phyloP scores from a whole-genome alignment of 805 yeast species.

The Sugiyamaella americana region DNA sequence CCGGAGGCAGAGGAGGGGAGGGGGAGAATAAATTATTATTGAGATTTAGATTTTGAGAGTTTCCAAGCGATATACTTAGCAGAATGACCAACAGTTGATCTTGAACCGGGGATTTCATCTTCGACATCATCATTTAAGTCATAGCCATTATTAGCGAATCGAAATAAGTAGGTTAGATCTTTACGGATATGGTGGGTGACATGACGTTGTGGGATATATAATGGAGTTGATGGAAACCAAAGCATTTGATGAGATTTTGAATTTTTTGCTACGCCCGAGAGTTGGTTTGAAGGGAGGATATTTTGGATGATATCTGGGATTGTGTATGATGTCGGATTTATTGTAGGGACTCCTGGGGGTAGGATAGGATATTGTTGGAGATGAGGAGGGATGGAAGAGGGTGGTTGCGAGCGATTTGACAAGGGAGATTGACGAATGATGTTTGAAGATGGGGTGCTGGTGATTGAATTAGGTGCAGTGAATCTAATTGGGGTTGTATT shows the following conservation, averaged over 20 bases:
- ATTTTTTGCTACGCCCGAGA: slow-evolving; percentile 19
- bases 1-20: too few species aligned
- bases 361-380: neutral
- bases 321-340: slow-evolving; percentile 32
- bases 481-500: neutral
- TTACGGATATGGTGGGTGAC: slow-evolving; percentile 22
- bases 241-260: slow-evolving; percentile 18
- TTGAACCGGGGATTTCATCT: slow-evolving; percentile 23
- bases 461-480: neutral
- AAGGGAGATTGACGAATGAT: neutral
- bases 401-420: neutral
- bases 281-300: slow-evolving; percentile 17
- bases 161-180: slow-evolving; percentile 4
- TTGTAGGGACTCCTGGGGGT: slow-evolving; percentile 28
- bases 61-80: slow-evolving; percentile 67
- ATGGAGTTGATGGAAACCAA: slow-evolving; percentile 27
- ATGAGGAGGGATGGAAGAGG: neutral
- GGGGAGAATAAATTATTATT: too few species aligned
- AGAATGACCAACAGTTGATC: slow-evolving; percentile 55
- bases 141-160: slow-evolving; percentile 21
- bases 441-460: neutral
- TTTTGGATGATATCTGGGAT: slow-evolving; percentile 27
- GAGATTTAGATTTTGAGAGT: too few species aligned
- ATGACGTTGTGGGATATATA: slow-evolving; percentile 18
- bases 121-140: slow-evolving; percentile 25